Base-by-base conservation (phyloP, 2,329 filamentous ascomycete genomes). In the Paraphaeosphaeria sporulosa region DNA sequence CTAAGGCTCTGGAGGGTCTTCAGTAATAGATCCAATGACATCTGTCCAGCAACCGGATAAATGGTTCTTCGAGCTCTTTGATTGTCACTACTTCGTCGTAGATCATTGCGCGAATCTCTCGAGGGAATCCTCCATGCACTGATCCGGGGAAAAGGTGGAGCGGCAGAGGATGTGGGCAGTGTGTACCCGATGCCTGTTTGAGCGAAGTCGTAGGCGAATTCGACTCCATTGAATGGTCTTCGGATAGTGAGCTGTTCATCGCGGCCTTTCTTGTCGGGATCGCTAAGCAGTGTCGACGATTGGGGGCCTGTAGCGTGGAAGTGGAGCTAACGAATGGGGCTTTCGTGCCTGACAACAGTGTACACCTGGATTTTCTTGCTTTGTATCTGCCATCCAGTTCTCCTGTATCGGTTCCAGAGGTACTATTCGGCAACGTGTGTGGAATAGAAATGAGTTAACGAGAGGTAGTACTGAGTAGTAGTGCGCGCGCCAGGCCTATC, bases 51-150 rank as follows among this genome's bases (percentile, higher is more conserved):
- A 30, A 19, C 43, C 27, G 1, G 10, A 40, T 17, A 12, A 40
- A 17, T n/a, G 36, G 36, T 17, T 15, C 13, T 15, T 40, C 13
- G 8, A 17, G 13, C 13, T 40, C 36, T 9, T 13, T 40, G 15
- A 40, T 13, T 4, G 8, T n/a, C 17, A 40, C 36, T 40, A 43
- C 55, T 42, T 57, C 55, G 34, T 57, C 46, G 46, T 57, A 57
- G 2, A 57, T 43, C 55, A 57, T 57, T 25, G 25, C 30, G 55
- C 55, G 55, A 19, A 57, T 49, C 44, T 57, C 54, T 48, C 30
- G 19, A 42, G 54, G 54, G 2, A 49, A 42, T 43, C 32, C 44
- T 56, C 36, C 12, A 36, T 56, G 27, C 25, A 43, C 54, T n/a
- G 43, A 43, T 38, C 54, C 43, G 25, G 54, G 43, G 27, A 57